Percentiles rank a stretch among this genome's conserved stretches.
Conservation (phyloP, 2,329 filamentous ascomycete species). For the Venturia aucupariae region DNA sequence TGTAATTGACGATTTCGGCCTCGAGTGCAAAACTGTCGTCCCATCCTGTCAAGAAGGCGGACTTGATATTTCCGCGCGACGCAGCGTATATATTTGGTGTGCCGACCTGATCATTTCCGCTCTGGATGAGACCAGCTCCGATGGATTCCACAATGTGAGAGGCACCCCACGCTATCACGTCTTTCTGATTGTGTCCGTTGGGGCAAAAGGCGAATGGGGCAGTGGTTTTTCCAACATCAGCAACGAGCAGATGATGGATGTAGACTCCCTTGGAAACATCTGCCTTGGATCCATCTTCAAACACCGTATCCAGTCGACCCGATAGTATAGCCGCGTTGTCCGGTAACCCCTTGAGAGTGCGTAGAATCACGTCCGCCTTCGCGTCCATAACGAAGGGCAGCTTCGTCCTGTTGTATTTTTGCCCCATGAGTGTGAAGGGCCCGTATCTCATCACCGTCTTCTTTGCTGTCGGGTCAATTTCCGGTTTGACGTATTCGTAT, state of each 20-base stretch:
- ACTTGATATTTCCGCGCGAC: not conserved
- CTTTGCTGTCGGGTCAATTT: slow-evolving; percentile 1
- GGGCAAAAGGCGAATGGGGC: slow-evolving; percentile 11
- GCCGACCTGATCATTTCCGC: slow-evolving; percentile 8
- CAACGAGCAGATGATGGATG: slow-evolving; percentile 12
- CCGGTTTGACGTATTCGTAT: not conserved
- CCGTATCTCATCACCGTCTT: slow-evolving; percentile 3
- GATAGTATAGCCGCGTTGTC: slow-evolving; percentile 8
- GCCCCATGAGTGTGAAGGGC: slow-evolving; percentile 6
- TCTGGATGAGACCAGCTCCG: slow-evolving; percentile 11
- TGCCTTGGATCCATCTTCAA: slow-evolving; percentile 8
- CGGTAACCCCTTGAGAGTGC: slow-evolving; percentile 9
- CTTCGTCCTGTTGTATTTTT: slow-evolving; percentile 6
- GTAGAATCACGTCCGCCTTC: slow-evolving; percentile 6
- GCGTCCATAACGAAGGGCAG: slow-evolving; percentile 4
- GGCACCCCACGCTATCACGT: not conserved
- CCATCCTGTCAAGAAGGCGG: slow-evolving; percentile 4
- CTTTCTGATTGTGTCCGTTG: slow-evolving; percentile 7
- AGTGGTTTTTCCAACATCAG: slow-evolving; percentile 6
- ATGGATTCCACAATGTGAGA: not conserved
- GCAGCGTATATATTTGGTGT: slow-evolving; percentile 1
- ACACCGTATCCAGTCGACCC: slow-evolving; percentile 4
- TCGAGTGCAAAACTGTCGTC: slow-evolving; percentile 6
- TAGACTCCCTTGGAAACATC: slow-evolving; percentile 2
- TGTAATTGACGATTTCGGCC: slow-evolving; percentile 12